Percentiles rank a stretch among this genome's conserved stretches.
phyloP scores from a whole-genome alignment of 179 eudicot species.

The Beta lomatogona region DNA sequence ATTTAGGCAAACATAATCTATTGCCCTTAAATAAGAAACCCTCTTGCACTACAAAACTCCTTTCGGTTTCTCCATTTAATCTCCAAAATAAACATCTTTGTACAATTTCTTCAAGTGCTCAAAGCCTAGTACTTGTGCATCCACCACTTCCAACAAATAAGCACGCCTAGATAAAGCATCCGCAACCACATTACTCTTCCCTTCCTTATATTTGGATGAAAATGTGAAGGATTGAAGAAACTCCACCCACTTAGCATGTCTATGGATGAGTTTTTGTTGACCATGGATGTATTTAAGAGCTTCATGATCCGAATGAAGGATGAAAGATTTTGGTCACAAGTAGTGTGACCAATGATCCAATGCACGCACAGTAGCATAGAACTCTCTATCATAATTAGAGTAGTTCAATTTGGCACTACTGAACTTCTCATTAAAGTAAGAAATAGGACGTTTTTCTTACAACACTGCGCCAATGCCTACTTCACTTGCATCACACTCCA shows the following conservation, averaged over 20 bases:
- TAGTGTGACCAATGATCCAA: constrained; percentile 13
- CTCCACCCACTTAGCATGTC: constrained; percentile 20
- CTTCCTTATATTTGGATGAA: constrained; percentile 10
- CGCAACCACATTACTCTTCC: constrained; percentile 4
- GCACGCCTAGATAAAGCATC: background rate
- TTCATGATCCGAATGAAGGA: constrained; percentile 12
- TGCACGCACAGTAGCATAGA: constrained; percentile 6
- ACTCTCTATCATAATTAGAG: constrained; percentile 7
- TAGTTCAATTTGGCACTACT: background rate
- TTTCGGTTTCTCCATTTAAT: background rate
- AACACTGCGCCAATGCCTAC: background rate
- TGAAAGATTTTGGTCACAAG: background rate
- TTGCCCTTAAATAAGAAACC: constrained; percentile 12
- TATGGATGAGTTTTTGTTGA: background rate
- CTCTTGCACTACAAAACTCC: background rate
- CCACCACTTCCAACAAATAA: background rate
- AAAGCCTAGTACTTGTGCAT: constrained; percentile 11
- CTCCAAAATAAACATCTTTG: background rate
- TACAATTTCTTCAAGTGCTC: background rate
- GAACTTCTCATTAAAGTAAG: background rate
- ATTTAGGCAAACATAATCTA: background rate
- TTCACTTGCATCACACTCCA: constrained; percentile 2
- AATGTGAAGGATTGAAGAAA: constrained; percentile 10
- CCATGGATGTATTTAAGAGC: constrained; percentile 1
- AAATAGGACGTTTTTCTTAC: background rate